phyloP scores from a whole-genome alignment of 768 basidiomycete species.

The Paxillus involutus region DNA sequence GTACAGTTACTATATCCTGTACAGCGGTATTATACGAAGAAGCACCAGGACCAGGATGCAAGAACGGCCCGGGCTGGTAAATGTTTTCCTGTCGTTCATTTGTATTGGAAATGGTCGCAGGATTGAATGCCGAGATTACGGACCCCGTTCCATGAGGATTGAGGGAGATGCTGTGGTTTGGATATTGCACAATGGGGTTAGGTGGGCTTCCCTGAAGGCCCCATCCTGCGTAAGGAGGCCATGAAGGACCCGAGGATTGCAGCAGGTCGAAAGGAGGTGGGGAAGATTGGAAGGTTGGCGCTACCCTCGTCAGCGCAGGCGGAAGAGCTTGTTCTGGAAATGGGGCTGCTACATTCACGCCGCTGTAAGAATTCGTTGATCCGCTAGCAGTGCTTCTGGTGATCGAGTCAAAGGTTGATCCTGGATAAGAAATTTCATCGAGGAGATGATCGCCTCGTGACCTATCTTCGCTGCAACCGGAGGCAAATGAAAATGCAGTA shows the following conservation, averaged over 20 bases:
- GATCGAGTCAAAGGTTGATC: neutral
- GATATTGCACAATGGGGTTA: neutral
- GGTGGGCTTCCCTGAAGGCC: neutral
- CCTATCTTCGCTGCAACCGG: neutral
- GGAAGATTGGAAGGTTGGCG: neutral
- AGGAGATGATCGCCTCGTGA: neutral
- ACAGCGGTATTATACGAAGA: neutral
- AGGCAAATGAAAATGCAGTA: neutral
- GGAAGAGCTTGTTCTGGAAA: slow-evolving; percentile 3
- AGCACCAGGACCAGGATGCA: neutral
- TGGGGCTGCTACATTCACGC: neutral
- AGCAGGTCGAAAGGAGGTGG: neutral
- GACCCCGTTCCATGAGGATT: neutral
- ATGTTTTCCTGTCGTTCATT: neutral
- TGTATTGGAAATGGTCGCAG: neutral
- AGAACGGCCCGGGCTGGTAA: neutral
- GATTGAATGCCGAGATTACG: neutral
- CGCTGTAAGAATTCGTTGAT: neutral
- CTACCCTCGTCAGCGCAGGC: neutral
- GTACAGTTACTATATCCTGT: neutral
- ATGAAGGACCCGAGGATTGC: neutral
- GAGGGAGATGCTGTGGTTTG: neutral
- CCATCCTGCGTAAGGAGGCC: slow-evolving; percentile 5
- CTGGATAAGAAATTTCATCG: neutral
- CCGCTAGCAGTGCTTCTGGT: neutral